Evolutionary conservation across 2,329 filamentous ascomycete genomes (phyloP), one percentile per base, ranked within the genome.

Genomic region (Ophiostoma ulmi): DNA sequence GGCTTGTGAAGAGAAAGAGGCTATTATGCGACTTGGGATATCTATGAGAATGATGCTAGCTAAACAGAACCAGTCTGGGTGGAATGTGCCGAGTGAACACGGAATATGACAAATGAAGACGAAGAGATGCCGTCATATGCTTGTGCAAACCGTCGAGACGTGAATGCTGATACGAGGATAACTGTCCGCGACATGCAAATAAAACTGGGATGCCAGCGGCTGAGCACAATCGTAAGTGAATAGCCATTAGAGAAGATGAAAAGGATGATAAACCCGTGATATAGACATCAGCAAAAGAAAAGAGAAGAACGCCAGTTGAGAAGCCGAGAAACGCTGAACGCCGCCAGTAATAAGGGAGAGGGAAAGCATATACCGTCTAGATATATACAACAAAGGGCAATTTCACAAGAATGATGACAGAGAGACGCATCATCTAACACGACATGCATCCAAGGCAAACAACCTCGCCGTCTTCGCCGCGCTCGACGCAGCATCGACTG

Each of bases 401-500:
- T 10, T 10, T 39, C 13, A 39, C 11, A 39, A 13, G 11, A 13
- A 39, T 39, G 17, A 20, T 20, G 17, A 35, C 58, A 35, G 22
- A 20, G 10, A 13, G 74, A 68, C 76, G 31, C 26, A 31, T 3
- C 31, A 31, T 31, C 75, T 22, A 75, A 68, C 66, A 75, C 75
- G 74, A 75, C 68, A 89, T 80, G 74, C 90, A 91, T 1, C 87
- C 87, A 67, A 90, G 78, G 75, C 90, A 92, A 72, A 87, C 85
- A 5, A 90, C 84, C 67, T 91, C 88, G 36, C 89, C 89, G 69
- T 90, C 85, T 26, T 80, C 75, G 0, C 88, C 89, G 35, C 82
- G 83, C 77, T 92, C 90, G 3, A 91, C 84, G 76, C 89, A 91
- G 78, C 90, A 92, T 22, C 84, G 83, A 76, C 89, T 90, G 77